phyloP scores from a whole-genome alignment of 495 filamentous ascomycete species.

The Lophiostoma macrostomum region DNA sequence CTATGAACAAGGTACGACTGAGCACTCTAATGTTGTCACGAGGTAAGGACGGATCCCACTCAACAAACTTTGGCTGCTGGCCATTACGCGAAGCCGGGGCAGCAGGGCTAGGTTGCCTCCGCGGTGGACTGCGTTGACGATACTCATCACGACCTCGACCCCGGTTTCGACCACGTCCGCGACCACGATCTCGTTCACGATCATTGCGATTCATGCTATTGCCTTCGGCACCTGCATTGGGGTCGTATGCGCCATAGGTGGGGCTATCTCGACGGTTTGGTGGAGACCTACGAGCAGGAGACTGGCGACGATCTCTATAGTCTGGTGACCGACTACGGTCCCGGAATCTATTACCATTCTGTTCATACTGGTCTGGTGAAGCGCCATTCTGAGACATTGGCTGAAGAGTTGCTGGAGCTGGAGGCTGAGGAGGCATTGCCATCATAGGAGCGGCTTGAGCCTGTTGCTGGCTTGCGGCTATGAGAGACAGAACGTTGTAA shows the following conservation, averaged over 20 bases:
- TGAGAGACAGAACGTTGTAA: constrained; percentile 12
- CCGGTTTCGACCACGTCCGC: constrained; percentile 28
- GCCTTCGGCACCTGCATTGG: constrained; percentile 29
- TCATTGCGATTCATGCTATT: constrained; percentile 16
- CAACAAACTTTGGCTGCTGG: constrained; percentile 70
- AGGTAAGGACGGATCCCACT: constrained; percentile 72
- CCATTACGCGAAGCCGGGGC: constrained; percentile 45
- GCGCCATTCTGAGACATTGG: constrained; percentile 15
- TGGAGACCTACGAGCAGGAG: constrained; percentile 36
- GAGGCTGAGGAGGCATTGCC: constrained; percentile 4
- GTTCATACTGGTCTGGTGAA: constrained; percentile 20
- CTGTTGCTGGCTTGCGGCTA: constrained; percentile 8
- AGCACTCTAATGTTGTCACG: constrained; percentile 83
- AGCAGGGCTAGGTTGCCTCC: constrained; percentile 53
- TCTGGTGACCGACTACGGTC: constrained; percentile 42
- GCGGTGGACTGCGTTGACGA: constrained; percentile 78
- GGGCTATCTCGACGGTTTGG: constrained; percentile 55
- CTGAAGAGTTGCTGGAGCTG: background rate
- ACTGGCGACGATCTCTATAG: constrained; percentile 25
- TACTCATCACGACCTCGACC: constrained; percentile 54
- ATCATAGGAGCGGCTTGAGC: background rate
- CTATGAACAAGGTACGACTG: constrained; percentile 93
- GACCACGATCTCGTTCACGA: constrained; percentile 30
- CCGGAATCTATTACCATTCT: constrained; percentile 27
- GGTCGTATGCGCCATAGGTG: constrained; percentile 58